These are phyloP conservation scores for Prunella vulgaris DNA, from an alignment of 257 asterid species.

Conservation along the genomic window DNA sequence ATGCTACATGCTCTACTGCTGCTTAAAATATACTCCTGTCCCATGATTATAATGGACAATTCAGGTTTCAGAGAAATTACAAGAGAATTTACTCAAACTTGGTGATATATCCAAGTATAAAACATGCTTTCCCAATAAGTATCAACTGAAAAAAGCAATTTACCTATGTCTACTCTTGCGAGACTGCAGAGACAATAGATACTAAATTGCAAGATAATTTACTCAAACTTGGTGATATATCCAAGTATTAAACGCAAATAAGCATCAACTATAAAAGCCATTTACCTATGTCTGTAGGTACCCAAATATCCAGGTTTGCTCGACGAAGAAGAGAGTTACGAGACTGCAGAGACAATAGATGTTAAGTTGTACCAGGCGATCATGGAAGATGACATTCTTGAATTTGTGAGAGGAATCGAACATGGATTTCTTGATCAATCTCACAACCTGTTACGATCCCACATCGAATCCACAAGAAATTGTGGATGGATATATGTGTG, in stretches of 20 bases:
- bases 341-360: conserved; percentile 37
- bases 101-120: background rate
- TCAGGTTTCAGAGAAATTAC: conserved; percentile 24
- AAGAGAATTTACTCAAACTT: conserved; percentile 10
- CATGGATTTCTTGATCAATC: too few relatives aligned
- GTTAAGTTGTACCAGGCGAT: conserved; percentile 41
- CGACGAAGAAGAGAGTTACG: conserved; percentile 30
- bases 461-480: too few relatives aligned
- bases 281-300: conserved; percentile 32
- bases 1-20: background rate
- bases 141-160: background rate
- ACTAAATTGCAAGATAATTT: conserved; percentile 25
- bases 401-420: conserved; percentile 41
- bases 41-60: background rate
- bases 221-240: background rate
- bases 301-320: conserved; percentile 26
- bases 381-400: conserved; percentile 47
- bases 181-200: too few relatives aligned
- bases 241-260: conserved; percentile 4
- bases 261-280: background rate
- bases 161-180: conserved; percentile 37
- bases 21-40: background rate
- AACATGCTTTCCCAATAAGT: background rate
- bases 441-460: too few relatives aligned
- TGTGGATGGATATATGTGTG: too few relatives aligned